phyloP scores from a whole-genome alignment of 2,329 filamentous ascomycete genomes.

The Exophiala sp. region DNA sequence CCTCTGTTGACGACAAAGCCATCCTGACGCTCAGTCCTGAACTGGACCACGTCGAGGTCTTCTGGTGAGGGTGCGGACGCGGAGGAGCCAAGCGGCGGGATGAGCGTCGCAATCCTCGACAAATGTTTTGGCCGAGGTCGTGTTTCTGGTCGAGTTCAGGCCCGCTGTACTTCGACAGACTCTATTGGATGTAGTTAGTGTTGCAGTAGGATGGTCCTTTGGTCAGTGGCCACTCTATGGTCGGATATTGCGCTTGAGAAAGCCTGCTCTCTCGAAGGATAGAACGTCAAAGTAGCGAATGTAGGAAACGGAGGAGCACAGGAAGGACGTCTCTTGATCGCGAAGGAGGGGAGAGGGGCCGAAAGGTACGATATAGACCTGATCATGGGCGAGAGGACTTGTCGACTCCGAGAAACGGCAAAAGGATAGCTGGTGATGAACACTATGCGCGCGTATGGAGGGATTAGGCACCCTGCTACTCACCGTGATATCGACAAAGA shows the following conservation, averaged over 20 bases:
- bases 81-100: not conserved
- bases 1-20: conserved; percentile 9
- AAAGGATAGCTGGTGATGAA: conserved; percentile 12
- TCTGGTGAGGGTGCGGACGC: not conserved
- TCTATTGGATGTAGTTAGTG: conserved; percentile 16
- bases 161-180: conserved; percentile 2
- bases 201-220: conserved; percentile 10
- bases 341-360: conserved; percentile 8
- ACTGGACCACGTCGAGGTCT: not conserved
- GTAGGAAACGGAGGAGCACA: conserved; percentile 16
- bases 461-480: conserved; percentile 19
- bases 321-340: conserved; percentile 13
- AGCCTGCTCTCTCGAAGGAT: conserved; percentile 19
- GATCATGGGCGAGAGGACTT: conserved; percentile 8
- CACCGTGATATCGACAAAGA: conserved; percentile 21
- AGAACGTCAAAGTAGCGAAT: conserved; percentile 19
- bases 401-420: not conserved
- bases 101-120: not conserved
- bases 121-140: not conserved
- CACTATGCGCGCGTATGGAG: conserved; percentile 14
- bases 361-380: conserved; percentile 19
- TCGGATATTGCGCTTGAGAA: conserved; percentile 9
- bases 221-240: conserved; percentile 12
- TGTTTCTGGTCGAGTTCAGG: conserved; percentile 7
- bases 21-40: not conserved